phyloP scores from a whole-genome alignment of 129 eudicot genomes.

The Scalesia atractyloides region DNA sequence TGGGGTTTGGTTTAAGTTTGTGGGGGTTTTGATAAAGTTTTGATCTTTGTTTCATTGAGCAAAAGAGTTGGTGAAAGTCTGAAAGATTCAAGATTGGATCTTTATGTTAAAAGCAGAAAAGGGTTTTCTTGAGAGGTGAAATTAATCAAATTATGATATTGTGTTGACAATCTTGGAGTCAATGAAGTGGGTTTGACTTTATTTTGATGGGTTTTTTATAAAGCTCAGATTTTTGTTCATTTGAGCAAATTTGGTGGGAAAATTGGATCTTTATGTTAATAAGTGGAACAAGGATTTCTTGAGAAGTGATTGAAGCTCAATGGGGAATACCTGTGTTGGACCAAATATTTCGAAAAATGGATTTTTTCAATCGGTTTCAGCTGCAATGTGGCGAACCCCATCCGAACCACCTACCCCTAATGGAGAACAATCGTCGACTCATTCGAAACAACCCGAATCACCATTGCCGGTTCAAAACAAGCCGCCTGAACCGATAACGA shows the following conservation, averaged over 20 bases:
- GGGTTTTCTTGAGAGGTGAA: slow-evolving; percentile 6
- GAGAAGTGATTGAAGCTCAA: slow-evolving; percentile 32
- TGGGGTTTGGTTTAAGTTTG: slow-evolving; percentile 24
- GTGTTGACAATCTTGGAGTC: slow-evolving; percentile 26
- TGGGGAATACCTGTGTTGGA: slow-evolving; percentile 98
- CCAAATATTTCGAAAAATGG: slow-evolving; percentile 71
- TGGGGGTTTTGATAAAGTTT: slow-evolving; percentile 28
- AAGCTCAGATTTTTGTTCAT: slow-evolving; percentile 30
- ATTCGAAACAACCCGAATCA: slow-evolving; percentile 45
- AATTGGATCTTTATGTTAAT: slow-evolving; percentile 2
- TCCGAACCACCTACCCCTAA: slow-evolving; percentile 49
- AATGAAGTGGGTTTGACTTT: slow-evolving; percentile 38
- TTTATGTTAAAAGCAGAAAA: slow-evolving; percentile 2
- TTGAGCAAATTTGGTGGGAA: slow-evolving; percentile 2
- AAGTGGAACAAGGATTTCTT: background rate
- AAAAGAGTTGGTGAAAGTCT: background rate
- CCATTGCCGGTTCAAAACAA: slow-evolving; percentile 60
- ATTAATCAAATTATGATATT: slow-evolving; percentile 6
- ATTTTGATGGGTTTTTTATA: slow-evolving; percentile 13
- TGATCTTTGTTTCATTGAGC: slow-evolving; percentile 26
- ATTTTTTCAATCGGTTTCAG: slow-evolving; percentile 83
- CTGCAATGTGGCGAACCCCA: slow-evolving; percentile 86
- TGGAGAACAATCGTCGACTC: slow-evolving; percentile 44
- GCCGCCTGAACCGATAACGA: slow-evolving; percentile 69
- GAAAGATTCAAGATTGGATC: slow-evolving; percentile 22